A percentile compares a stretch with the other conserved stretches of the same genome.
These are phyloP conservation scores for Triticum monococcum DNA, from an alignment of 176 grass and related monocot genomes.

Conservation along the genomic window DNA sequence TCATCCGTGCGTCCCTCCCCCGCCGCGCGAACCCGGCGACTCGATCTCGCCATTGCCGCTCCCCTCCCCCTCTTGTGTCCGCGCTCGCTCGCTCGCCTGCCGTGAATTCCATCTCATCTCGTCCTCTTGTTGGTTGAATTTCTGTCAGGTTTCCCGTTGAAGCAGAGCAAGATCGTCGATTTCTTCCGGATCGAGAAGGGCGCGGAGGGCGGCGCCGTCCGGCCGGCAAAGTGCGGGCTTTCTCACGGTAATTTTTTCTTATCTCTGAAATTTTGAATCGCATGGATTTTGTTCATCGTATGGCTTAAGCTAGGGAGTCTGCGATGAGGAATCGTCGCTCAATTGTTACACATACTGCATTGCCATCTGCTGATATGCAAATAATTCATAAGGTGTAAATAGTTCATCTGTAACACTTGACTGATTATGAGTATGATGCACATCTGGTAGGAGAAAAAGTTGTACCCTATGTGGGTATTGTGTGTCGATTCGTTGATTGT, in stretches of 20 bases:
- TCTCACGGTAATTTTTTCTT: slow-evolving; percentile 51
- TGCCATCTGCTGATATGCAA: not conserved
- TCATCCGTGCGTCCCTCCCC: slow-evolving; percentile 39
- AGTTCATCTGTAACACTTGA: not conserved
- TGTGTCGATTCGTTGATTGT: not conserved
- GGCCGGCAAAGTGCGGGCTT: slow-evolving; percentile 36
- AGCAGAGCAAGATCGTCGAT: slow-evolving; percentile 86
- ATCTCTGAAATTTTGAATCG: slow-evolving; percentile 6
- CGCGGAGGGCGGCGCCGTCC: not conserved
- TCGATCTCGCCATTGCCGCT: slow-evolving; percentile 1
- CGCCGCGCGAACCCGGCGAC: no score
- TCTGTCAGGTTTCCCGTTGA: slow-evolving; percentile 65
- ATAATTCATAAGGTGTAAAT: not conserved
- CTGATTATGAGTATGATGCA: not conserved
- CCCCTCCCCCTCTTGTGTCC: not conserved
- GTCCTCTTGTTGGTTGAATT: not conserved
- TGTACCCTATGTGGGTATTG: not conserved
- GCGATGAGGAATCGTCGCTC: not conserved
- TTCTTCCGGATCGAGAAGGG: slow-evolving; percentile 86
- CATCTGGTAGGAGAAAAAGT: not conserved
- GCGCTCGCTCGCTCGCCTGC: not conserved
- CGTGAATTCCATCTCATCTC: not conserved
- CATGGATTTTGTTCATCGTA: not conserved
- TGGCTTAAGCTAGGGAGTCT: not conserved
- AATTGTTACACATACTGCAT: not conserved